Percentiles rank a stretch among this genome's conserved stretches.
phyloP scores from a whole-genome alignment of 106 monocot species.

The Allium cepa region DNA sequence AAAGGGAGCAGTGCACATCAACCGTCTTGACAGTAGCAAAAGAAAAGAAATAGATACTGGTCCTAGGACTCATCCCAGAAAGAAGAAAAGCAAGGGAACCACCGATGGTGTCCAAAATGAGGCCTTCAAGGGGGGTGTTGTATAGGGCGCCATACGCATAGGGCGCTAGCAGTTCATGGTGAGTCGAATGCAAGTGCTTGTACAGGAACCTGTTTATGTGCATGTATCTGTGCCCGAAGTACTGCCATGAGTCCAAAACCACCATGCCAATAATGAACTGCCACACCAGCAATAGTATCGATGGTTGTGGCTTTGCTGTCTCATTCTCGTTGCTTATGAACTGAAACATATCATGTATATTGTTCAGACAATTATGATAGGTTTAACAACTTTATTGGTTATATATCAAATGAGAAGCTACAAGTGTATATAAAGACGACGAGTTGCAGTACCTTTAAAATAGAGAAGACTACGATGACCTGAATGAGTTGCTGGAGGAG shows the following conservation, averaged over 20 bases:
- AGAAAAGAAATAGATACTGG: slow-evolving; percentile 30
- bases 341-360: too few relatives aligned
- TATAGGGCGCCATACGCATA: slow-evolving; percentile 33
- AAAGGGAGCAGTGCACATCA: neutral
- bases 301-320: too few relatives aligned
- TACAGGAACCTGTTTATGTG: slow-evolving; percentile 12
- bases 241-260: slow-evolving; percentile 30
- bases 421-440: too few relatives aligned
- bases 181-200: neutral
- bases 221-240: slow-evolving; percentile 25
- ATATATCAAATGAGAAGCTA: too few relatives aligned
- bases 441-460: too few relatives aligned
- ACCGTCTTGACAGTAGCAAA: slow-evolving; percentile 14
- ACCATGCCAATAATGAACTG: slow-evolving; percentile 25
- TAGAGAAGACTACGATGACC: too few relatives aligned
- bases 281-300: too few relatives aligned
- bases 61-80: slow-evolving; percentile 31
- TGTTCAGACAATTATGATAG: too few relatives aligned
- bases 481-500: too few relatives aligned
- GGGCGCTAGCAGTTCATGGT: slow-evolving; percentile 16
- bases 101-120: slow-evolving; percentile 22
- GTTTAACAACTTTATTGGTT: too few relatives aligned
- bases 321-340: too few relatives aligned
- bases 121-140: slow-evolving; percentile 29
- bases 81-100: slow-evolving; percentile 20